Evolutionary conservation across 1,139 yeast genomes (phyloP).

Genomic region (Nadsonia commutata): DNA sequence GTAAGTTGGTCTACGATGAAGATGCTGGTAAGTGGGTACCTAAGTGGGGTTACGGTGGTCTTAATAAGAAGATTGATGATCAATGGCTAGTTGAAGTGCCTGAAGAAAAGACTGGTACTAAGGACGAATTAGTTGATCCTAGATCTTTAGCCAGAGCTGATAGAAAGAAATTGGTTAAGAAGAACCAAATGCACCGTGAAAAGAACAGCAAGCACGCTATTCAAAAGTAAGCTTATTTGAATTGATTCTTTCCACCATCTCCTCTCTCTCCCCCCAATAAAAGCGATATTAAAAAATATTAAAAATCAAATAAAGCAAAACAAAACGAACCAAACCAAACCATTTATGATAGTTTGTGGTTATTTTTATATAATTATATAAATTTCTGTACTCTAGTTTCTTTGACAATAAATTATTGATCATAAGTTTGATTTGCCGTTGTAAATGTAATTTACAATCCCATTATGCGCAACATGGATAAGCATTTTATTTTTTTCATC

Average conservation of each 20-base stretch:
- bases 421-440: too few relatives aligned
- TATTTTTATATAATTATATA: too few relatives aligned
- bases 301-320: too few relatives aligned
- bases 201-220: constrained; percentile 35
- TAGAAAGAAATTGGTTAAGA: constrained; percentile 73
- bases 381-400: too few relatives aligned
- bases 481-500: too few relatives aligned
- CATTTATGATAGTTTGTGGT: too few relatives aligned
- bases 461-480: too few relatives aligned
- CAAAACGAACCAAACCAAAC: too few relatives aligned
- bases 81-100: constrained; percentile 97
- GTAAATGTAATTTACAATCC: too few relatives aligned
- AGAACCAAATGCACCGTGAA: constrained; percentile 77
- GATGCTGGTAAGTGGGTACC: constrained; percentile 90
- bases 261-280: too few relatives aligned
- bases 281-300: too few relatives aligned
- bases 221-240: constrained; percentile 1
- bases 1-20: constrained; percentile 84
- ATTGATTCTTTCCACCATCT: neutral
- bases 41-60: constrained; percentile 96
- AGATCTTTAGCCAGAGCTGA: constrained; percentile 67
- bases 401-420: too few relatives aligned
- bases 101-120: constrained; percentile 32
- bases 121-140: constrained; percentile 75
- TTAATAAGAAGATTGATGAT: constrained; percentile 69